These are phyloP conservation scores for Acmispon strigosus DNA, from an alignment of 306 rosid genomes.

Conservation along the genomic window DNA sequence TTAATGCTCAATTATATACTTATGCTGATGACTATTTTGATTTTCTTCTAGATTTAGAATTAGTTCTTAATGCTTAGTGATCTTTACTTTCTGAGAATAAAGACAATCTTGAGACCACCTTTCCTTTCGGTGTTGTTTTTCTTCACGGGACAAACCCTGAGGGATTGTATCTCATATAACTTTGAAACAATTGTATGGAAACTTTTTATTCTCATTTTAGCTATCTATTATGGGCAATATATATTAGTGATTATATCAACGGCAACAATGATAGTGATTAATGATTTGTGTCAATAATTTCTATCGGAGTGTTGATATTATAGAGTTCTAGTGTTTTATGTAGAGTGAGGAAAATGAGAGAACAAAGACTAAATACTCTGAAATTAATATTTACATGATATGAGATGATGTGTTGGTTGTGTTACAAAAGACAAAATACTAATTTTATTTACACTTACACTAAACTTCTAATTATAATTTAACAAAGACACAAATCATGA, in stretches of 20 bases:
- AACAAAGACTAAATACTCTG: not conserved
- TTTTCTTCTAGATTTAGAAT: not conserved
- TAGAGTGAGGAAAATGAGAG: not conserved
- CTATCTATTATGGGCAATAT: too few relatives aligned
- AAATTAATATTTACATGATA: not conserved
- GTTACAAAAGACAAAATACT: not conserved
- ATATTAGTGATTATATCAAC: too few relatives aligned
- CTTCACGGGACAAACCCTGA: too few relatives aligned
- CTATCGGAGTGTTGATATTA: not conserved
- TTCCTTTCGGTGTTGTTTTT: too few relatives aligned
- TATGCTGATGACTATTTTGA: not conserved
- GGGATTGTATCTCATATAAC: too few relatives aligned
- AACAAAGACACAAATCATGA: not conserved
- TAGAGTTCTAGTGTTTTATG: not conserved
- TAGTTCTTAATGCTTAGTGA: not conserved
- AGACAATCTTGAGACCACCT: too few relatives aligned
- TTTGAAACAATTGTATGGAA: too few relatives aligned
- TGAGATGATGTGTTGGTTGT: not conserved
- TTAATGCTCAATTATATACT: not conserved
- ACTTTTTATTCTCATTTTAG: too few relatives aligned
- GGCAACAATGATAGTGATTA: too few relatives aligned
- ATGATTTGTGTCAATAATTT: not conserved
- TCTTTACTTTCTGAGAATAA: not conserved
- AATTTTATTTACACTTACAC: not conserved
- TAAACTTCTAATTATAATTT: not conserved